Base-by-base conservation (phyloP, 148 eudicot species). In the Amaranthus cruentus region DNA sequence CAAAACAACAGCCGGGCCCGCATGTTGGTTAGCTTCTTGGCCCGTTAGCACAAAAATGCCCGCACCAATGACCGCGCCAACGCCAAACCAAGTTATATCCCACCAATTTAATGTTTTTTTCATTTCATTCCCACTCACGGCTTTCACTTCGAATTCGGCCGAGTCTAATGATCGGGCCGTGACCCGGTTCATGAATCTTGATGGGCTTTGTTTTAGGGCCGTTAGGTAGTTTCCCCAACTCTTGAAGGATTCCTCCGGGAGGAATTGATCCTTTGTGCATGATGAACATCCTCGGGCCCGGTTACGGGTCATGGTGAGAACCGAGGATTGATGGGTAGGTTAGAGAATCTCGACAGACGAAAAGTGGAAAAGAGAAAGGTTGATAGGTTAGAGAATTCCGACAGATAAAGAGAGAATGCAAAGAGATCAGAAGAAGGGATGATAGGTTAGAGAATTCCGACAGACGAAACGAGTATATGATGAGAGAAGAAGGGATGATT, bases 41-140 rank as follows among this genome's bases (percentile, higher is more conserved):
- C 96, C 96, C 0, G 93, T 88, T 49, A 91, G 89, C 0, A 91
- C 96, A 56, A 90, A 88, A 8, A 91, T 82, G 2, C 96, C 96
- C 55, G 93, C 84, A 6, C 96, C 96, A 12, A 91, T 83, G 1
- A 91, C 93, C 4, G 91, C 88, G 0, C 96, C 96, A 73, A 91
- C 79, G 12, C 96, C 92, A 64, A 88, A 87, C 91, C 96, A 91
- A 55, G 85, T 84, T 0, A 91, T 73, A 70, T 90, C 96, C 90
- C 89, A 88, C 96, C 92, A 88, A 2, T 59, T 72, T 7, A 90
- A 77, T 0, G 85, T 77, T 61, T 72, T 88, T 84, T 84, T 88
- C 93, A 91, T 91, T 42, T 84, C 78, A 13, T 84, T 28, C 13
- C 76, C 68, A 55, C 90, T 87, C n/a, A 76, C 73, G 3, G 83